Evolutionary conservation across 176 grass and related monocot species (phyloP), one percentile per base, ranked within the genome.

Genomic region (Poa annua): DNA sequence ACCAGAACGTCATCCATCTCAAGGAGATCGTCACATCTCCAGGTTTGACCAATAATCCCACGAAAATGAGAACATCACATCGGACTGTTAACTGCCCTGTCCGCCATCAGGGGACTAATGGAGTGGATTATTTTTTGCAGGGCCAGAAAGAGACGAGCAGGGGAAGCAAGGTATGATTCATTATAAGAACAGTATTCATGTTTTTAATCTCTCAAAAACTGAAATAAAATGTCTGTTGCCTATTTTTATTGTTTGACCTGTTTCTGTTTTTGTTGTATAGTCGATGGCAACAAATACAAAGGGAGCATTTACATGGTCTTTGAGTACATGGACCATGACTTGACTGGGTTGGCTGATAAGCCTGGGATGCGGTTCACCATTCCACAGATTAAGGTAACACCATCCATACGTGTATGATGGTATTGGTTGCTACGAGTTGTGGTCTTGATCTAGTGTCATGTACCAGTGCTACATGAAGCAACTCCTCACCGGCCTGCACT

Each of bases 1-100:
- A 93, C 85, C 81, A 91, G 82, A 95, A 98, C 77, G 96, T 95
- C 74, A 95, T 98, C 77, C 91, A 93, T 63, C 88, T 98, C 49
- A 98, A 95, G 78, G 96, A 98, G 74, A 95, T 98, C 73, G 96
- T 98, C 52, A 98, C 92, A 54, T 93, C 96, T 59, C 92, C 88
- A 88, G 92, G 92, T 89, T 82, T n/a, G 67, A 48, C 68, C 0
- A 83, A 17, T 64, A 22, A 25, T 26, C 32, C 26, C 4, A 51
- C 20, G 19, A 24, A 64, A 24, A 64, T 16, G 9, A 24, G 26
- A 12, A 64, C 42, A 19, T 19, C 29, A 0, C 17, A 17, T 61
- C 22, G 2, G 41, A 17, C 14, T 73, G 41, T 45, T 66, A 42
- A n/a, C 57, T 11, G 21, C 25, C 29, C 49, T 15, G n/a, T 25